These are phyloP conservation scores for Fusarium sublunatum DNA, from an alignment of 2,329 filamentous ascomycete genomes.

Conservation along the genomic window DNA sequence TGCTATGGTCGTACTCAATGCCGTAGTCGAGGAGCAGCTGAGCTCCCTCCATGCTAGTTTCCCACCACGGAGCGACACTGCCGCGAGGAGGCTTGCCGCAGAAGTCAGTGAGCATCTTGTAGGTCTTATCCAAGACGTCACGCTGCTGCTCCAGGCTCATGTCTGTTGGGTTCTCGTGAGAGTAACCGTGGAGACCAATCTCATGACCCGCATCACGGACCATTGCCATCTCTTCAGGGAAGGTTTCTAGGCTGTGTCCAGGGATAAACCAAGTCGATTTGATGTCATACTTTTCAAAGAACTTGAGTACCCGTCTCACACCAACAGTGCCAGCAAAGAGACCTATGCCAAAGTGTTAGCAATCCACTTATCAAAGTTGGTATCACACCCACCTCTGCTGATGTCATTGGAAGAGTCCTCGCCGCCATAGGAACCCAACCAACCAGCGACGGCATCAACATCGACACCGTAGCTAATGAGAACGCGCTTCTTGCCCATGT, in stretches of 20 bases:
- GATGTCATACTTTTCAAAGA: conserved; percentile 78
- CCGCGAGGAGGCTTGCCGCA: conserved; percentile 76
- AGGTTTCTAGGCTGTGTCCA: conserved; percentile 61
- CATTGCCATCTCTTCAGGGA: conserved; percentile 58
- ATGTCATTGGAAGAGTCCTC: conserved; percentile 71
- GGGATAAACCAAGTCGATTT: conserved; percentile 69
- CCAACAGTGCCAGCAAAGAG: conserved; percentile 75
- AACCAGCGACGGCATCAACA: conserved; percentile 80
- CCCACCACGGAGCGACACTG: conserved; percentile 80
- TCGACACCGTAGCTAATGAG: conserved; percentile 70
- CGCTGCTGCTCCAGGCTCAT: conserved; percentile 81
- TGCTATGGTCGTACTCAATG: conserved; percentile 76
- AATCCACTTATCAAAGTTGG: too few species aligned
- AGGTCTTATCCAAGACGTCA: conserved; percentile 80
- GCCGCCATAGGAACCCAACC: conserved; percentile 80
- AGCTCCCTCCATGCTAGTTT: conserved; percentile 74
- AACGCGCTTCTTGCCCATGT: too few species aligned
- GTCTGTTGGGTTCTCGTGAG: conserved; percentile 76
- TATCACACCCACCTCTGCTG: too few species aligned
- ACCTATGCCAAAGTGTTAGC: neutral
- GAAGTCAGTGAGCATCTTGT: conserved; percentile 76
- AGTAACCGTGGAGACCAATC: conserved; percentile 73
- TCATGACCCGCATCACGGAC: conserved; percentile 61
- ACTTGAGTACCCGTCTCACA: conserved; percentile 72
- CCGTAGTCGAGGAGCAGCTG: conserved; percentile 74